phyloP scores from a whole-genome alignment of 305 asterid genomes.

The Fraxinus velutina region DNA sequence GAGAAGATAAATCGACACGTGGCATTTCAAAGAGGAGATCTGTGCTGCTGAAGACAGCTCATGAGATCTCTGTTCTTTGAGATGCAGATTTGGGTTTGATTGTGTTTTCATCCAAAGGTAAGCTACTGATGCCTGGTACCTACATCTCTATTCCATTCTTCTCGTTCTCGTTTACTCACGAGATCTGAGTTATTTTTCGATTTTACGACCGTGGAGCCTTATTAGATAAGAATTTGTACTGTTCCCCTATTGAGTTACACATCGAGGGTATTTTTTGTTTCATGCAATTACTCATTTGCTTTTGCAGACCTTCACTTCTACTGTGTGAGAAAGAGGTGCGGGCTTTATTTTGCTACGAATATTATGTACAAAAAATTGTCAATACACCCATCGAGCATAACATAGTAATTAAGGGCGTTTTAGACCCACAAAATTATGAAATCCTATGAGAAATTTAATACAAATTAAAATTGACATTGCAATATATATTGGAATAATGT shows the following conservation, averaged over 20 bases:
- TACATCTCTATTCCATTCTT: neutral
- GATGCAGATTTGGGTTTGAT: neutral
- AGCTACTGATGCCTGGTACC: neutral
- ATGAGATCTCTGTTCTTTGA: neutral
- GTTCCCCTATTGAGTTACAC: neutral
- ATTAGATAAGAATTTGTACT: neutral
- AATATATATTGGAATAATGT: too few species aligned
- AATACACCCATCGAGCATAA: neutral
- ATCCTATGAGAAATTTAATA: too few species aligned
- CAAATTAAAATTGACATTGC: neutral
- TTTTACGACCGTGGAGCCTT: neutral
- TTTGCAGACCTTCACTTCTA: neutral
- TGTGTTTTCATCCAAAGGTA: neutral
- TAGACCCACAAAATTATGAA: neutral
- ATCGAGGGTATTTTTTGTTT: neutral
- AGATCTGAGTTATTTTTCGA: neutral
- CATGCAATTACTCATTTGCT: neutral
- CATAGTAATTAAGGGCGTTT: neutral
- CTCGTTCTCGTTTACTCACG: neutral
- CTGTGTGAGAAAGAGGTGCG: neutral
- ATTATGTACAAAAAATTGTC: neutral
- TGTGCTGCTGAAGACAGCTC: neutral
- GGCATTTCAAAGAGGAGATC: neutral
- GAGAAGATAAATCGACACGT: neutral
- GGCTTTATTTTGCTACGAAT: neutral